phyloP scores from a whole-genome alignment of 1,284 basidiomycete species.

The Trametes versicolor region DNA sequence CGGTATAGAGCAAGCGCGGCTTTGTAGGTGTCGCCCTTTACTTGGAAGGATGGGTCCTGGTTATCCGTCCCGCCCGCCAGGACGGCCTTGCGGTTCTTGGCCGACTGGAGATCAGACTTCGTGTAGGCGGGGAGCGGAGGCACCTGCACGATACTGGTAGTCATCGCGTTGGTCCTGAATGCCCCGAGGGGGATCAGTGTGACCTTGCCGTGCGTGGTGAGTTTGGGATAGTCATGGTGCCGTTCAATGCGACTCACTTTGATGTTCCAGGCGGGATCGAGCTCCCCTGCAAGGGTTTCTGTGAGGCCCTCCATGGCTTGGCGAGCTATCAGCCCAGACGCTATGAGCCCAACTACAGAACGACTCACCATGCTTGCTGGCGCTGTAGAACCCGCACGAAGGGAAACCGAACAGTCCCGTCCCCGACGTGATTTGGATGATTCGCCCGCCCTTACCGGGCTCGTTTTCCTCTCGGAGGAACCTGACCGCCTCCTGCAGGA shows the following conservation, averaged over 20 bases:
- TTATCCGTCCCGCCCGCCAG: conserved; percentile 3
- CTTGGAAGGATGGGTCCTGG: conserved; percentile 4
- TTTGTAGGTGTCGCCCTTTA: conserved; percentile 23
- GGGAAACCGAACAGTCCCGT: conserved; percentile 39
- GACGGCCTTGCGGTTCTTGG: conserved; percentile 15
- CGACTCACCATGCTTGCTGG: conserved; percentile 43
- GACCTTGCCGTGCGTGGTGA: conserved; percentile 12
- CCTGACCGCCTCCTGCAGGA: conserved; percentile 35
- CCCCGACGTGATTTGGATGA: conserved; percentile 45
- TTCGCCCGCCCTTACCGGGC: conserved; percentile 44
- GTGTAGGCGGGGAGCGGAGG: conserved; percentile 26
- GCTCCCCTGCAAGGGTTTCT: conserved; percentile 44
- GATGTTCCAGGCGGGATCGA: conserved; percentile 54
- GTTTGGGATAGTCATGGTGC: background rate
- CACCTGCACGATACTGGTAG: conserved; percentile 12
- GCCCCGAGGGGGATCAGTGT: conserved; percentile 22
- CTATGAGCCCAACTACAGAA: background rate
- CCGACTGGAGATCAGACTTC: conserved; percentile 10
- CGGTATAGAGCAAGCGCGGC: conserved; percentile 14
- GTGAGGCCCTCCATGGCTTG: conserved; percentile 45
- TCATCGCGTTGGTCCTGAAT: conserved; percentile 24
- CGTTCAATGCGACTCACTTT: conserved; percentile 39
- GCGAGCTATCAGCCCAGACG: too few relatives aligned
- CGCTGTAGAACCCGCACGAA: conserved; percentile 46
- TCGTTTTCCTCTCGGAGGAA: conserved; percentile 41